Evolutionary conservation across 2,329 filamentous ascomycete genomes (phyloP), one percentile per base, ranked within the genome.

Genomic region (Colletotrichum costaricense): DNA sequence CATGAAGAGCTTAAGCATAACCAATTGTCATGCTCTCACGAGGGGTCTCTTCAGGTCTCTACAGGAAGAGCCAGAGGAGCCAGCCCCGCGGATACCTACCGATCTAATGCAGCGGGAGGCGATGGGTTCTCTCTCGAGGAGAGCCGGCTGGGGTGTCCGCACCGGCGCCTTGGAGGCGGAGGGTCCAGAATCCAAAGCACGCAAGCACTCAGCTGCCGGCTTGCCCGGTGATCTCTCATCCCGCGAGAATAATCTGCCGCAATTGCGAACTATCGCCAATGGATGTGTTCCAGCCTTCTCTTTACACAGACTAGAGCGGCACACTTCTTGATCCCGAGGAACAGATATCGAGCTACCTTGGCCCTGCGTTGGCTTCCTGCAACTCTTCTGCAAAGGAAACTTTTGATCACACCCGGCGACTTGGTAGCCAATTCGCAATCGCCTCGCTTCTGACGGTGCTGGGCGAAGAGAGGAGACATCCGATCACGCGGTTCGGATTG

Each of bases 1-100:
- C 9, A 28, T 52, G 63, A 35, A 11, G 30, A 35, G 28, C 54
- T 69, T 63, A 30, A 58, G 69, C 52, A 69, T 22, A 38, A 24
- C 38, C 16, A 30, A 49, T 49, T 19, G 38, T 19, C 38, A 42
- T 19, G 38, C 16, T 49, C n/a, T 19, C 42, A 49, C 7, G 42
- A 11, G 42, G 19, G 42, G 6, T n/a, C 19, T 7, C 6, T 49
- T 42, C 38, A 42, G 14, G 12, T 60, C 5, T 24, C 30, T 28
- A 24, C n/a, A 16, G 28, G 26, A 57, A 16, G 9, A 33, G 26
- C 26, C 69, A 33, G n/a, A 62, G 22, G 14, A 33, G 26, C 26
- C 69, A 33, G 22, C n/a, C 26, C 33, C 30, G 4, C 33, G 33
- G 6, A 42, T 49, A 49, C 46, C 49, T 26, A 16, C 33, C 49